Evolutionary conservation across 345 rosid genomes (phyloP).

Genomic region (Pseudoturritis turrita): DNA sequence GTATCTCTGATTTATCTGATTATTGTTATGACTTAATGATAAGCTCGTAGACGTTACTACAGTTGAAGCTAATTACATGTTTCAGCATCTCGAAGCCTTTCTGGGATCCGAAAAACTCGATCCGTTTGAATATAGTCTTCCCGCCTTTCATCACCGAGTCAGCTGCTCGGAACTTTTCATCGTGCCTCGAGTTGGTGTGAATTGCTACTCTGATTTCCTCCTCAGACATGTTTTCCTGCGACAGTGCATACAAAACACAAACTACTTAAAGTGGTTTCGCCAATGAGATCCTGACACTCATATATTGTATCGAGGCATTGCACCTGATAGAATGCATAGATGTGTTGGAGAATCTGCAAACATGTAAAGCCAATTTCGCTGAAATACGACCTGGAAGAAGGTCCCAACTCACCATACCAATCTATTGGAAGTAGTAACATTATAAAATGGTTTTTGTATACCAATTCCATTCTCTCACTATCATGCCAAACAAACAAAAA

Average conservation of each 20-base stretch:
- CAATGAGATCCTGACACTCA: not conserved
- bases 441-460: conserved; percentile 56
- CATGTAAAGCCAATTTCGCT: conserved; percentile 62
- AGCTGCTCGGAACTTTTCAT: conserved; percentile 54
- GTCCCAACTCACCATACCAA: conserved; percentile 76
- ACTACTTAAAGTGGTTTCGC: not conserved
- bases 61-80: conserved; percentile 61
- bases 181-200: conserved; percentile 71
- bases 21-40: conserved; percentile 42
- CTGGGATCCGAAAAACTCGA: conserved; percentile 60
- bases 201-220: conserved; percentile 57
- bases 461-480: conserved; percentile 64
- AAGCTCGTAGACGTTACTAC: conserved; percentile 66
- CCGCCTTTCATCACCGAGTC: conserved; percentile 29
- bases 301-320: not conserved
- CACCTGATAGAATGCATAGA: conserved; percentile 74
- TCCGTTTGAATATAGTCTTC: conserved; percentile 47
- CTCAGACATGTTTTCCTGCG: conserved; percentile 55
- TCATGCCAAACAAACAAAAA: conserved; percentile 4
- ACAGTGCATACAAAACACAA: not conserved
- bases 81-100: conserved; percentile 65
- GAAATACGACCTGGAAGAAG: conserved; percentile 70
- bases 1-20: not conserved
- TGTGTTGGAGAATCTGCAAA: conserved; percentile 58
- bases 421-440: conserved; percentile 64